Evolutionary conservation across 2,329 filamentous ascomycete genomes (phyloP), one percentile per base, ranked within the genome.

Genomic region (Monilinia fructicola): DNA sequence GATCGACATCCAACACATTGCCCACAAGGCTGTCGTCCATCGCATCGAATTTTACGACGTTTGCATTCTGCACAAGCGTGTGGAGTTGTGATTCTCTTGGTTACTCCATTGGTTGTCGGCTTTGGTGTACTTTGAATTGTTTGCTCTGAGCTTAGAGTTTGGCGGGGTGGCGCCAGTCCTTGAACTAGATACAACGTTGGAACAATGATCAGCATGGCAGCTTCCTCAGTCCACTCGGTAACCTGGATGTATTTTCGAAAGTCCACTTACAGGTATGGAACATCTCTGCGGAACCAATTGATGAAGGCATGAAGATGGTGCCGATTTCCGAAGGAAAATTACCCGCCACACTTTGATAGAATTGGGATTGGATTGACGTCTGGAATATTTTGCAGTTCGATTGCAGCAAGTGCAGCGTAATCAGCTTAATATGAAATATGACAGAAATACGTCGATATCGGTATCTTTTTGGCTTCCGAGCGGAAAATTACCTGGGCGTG

Each of bases 1-100:
- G 91, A 90, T 66, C 91, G 87, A 76, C 92, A 93, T 77, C 90
- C 93, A 67, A 91, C 84, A 76, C 91, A 95, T 76, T 93, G 91
- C 48, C 90, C 90, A 75, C 91, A 95, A 14, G 91, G 91, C 74
- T 92, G 89, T 71, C 89, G 85, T 65, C 91, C 91, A 79, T 93
- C 90, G 75, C 91, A 95, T 70, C 91, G 88, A 42, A 94, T 94
- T 78, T 94, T 95, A 69, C 91, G 85, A 71, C 91, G 84, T 75
- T 92, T 88, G 79, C 91, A 92, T 73, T 91, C 89, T 58, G 90
- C 87, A 76, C 90, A 92, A 48, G 90, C 90, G 74, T 90, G 83
- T 35, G 82, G 81, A 67, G 83, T 85, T 46, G 83, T 85, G 72
- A 84, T 83, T 70, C 83, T 80, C 76, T 84, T 83, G 58, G 78